phyloP scores from a whole-genome alignment of 768 basidiomycete genomes.

The Lyophyllum shimeji region DNA sequence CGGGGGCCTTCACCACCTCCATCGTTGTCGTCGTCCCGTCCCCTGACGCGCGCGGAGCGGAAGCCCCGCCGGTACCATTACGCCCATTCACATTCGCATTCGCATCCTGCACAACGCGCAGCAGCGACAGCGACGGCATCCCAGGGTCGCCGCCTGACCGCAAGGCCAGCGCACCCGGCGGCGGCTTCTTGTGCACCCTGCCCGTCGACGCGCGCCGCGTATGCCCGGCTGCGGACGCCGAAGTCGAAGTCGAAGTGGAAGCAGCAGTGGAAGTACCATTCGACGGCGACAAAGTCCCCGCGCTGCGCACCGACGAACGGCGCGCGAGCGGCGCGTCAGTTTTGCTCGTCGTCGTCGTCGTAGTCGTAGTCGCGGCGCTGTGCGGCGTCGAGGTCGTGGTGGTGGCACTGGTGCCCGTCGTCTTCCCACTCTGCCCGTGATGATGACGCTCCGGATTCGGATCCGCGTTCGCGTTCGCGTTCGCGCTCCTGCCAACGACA shows the following conservation, averaged over 20 bases:
- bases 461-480: not conserved
- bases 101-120: constrained; percentile 15
- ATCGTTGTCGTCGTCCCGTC: constrained; percentile 23
- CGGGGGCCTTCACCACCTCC: constrained; percentile 48
- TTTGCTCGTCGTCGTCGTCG: too few species aligned
- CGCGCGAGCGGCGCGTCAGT: too few species aligned
- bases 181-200: constrained; percentile 16
- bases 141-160: too few species aligned
- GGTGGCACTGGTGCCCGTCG: not conserved
- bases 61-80: constrained; percentile 1
- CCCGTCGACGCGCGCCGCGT: constrained; percentile 9
- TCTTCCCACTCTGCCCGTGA: not conserved
- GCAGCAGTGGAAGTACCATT: too few species aligned
- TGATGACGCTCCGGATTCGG: not conserved
- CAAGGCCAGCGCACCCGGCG: constrained; percentile 13
- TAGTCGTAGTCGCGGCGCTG: too few species aligned
- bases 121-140: constrained; percentile 55
- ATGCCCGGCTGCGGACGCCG: not conserved
- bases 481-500: not conserved
- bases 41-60: constrained; percentile 5
- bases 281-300: too few species aligned
- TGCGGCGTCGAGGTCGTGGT: constrained; percentile 12
- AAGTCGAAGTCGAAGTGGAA: constrained; percentile 10
- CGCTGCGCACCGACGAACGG: constrained; percentile 30
- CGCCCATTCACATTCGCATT: not conserved